Evolutionary conservation across 176 grass and related monocot species (phyloP).

Genomic region (Carex scoparia): DNA sequence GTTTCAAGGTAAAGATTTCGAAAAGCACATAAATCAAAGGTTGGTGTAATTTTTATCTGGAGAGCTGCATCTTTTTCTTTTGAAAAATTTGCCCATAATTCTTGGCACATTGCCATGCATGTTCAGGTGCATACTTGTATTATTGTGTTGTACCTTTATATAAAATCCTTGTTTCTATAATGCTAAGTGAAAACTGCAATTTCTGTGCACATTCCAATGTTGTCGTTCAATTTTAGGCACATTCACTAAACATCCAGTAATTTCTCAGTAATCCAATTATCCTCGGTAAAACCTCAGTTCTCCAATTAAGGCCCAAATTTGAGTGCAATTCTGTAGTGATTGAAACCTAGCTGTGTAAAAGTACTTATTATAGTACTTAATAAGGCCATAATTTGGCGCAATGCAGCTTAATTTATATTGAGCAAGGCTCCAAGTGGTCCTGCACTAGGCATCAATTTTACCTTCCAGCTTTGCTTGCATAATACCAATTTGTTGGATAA

Average conservation of each 20-base stretch:
- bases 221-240: neutral
- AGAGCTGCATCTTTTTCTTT: neutral
- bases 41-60: neutral
- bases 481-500: neutral
- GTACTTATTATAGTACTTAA: neutral
- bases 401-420: constrained; percentile 2
- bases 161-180: neutral
- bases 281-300: neutral
- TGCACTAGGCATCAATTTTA: neutral
- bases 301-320: neutral
- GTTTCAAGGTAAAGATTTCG: neutral
- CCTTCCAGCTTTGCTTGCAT: neutral
- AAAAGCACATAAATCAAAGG: neutral
- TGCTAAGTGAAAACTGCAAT: constrained; percentile 3
- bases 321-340: neutral
- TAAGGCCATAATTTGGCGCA: neutral
- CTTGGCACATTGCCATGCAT: neutral
- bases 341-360: neutral
- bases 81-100: neutral
- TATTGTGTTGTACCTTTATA: neutral
- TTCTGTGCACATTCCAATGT: neutral
- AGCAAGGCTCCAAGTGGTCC: neutral
- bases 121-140: neutral
- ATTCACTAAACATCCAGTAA: neutral
- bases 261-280: neutral